These are phyloP conservation scores for Cutaneotrichosporon spelunceum DNA, from an alignment of 1,284 basidiomycete genomes.

Conservation along the genomic window DNA sequence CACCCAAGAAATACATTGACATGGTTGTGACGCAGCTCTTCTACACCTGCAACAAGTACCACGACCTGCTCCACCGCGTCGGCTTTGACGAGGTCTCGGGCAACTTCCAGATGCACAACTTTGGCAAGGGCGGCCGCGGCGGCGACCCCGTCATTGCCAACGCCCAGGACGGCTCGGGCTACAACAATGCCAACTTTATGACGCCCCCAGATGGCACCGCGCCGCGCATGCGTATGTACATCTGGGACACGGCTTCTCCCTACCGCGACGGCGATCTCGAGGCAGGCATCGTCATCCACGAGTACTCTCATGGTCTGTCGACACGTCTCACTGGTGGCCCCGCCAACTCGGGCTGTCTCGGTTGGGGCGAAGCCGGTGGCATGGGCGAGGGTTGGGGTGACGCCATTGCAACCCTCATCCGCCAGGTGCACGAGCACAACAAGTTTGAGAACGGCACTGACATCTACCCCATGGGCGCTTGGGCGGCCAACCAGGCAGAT, in stretches of 20 bases:
- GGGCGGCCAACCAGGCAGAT: conserved; percentile 73
- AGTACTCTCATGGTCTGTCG: conserved; percentile 80
- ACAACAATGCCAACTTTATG: conserved; percentile 64
- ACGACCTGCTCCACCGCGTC: conserved; percentile 59
- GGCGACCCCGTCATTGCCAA: conserved; percentile 89
- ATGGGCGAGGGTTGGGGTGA: conserved; percentile 81
- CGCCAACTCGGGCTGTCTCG: conserved; percentile 84
- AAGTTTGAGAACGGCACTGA: conserved; percentile 49
- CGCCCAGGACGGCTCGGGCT: conserved; percentile 89
- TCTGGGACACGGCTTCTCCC: conserved; percentile 85
- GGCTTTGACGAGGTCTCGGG: conserved; percentile 88
- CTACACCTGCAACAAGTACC: conserved; percentile 80
- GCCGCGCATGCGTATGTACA: conserved; percentile 93
- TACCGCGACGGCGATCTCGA: conserved; percentile 94
- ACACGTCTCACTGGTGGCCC: conserved; percentile 93
- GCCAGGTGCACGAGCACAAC: conserved; percentile 66
- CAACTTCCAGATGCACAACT: conserved; percentile 98
- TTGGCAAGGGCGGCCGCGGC: conserved; percentile 78
- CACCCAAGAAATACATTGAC: conserved; percentile 72
- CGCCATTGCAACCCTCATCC: conserved; percentile 78
- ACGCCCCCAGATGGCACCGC: conserved; percentile 60
- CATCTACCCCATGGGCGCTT: conserved; percentile 80
- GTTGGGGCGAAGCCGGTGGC: conserved; percentile 92
- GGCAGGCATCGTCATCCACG: conserved; percentile 89
- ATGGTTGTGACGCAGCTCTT: conserved; percentile 82